Base-by-base conservation (phyloP, 495 filamentous ascomycete genomes). In the Astrothelium subdiscretum region DNA sequence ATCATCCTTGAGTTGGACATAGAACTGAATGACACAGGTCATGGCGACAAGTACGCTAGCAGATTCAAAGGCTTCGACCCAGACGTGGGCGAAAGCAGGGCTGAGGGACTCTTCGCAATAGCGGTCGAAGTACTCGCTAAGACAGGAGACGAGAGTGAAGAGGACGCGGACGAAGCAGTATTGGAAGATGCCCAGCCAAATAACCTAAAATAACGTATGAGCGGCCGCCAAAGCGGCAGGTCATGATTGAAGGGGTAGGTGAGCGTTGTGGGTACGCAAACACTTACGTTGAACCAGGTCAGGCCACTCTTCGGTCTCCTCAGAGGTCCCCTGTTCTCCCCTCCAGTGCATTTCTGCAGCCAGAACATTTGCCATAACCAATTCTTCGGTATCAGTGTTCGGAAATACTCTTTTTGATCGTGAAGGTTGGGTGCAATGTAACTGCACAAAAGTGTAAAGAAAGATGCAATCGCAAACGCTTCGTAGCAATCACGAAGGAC, bases 11-110 rank as follows among this genome's bases (percentile, higher is more conserved):
- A 92, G 74, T 68, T 95, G 89, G 52, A 87, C 67, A 69, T 95
- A 97, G 73, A 95, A 96, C 65, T 95, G 89, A 65, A 97, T 88
- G 60, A 97, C 68, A 69, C 87, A 91, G 77, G 89, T 95, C 90
- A 97, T 96, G 54, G 92, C 92, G 60, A 96, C 83, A 10, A 87
- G 80, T 29, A 96, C 91, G 10, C 87, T 83, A 40, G 81, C 67
- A 66, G 81, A 84, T 68, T 95, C 86, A 63, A 94, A 82, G 27
- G 79, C 77, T 69, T 89, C 72, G 11, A 85, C 80, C 91, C 91
- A 96, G 62, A 95, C 79, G 69, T 94, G 88, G 13, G 85, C 81
- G 74, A 92, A 96, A 2, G 85, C 78, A 0, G 90, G 89, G 66
- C 80, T 85, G 38, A 90, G 80, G 1, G 88, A 90, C 60, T 80